Evolutionary conservation across 2,329 filamentous ascomycete species (phyloP), one percentile per base, ranked within the genome.

Genomic region (Trichoderma arundinaceum): DNA sequence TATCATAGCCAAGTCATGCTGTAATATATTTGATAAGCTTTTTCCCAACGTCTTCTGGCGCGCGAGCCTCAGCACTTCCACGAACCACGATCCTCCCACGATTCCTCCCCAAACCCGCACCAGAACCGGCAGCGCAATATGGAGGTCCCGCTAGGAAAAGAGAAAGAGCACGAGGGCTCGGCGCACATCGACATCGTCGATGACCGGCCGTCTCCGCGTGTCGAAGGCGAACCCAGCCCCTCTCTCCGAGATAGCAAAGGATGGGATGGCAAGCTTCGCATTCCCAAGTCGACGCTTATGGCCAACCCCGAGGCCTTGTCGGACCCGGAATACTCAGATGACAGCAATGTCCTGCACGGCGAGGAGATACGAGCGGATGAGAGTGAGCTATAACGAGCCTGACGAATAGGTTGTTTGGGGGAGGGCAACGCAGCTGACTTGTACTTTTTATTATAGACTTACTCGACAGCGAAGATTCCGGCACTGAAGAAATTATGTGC

Each of bases 341-440:
- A 88, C 10, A 86, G 88, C 68, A 86, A 89, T 67, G 84, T 89
- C 19, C 79, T 91, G 68, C 87, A 86, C 0, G 89, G 90, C 57
- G 90, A 96, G 66, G 83, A 90, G 74, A 92, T 96, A 66, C 83
- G 86, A 32, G 90, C 92, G 7, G 93, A 96, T 74, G 92, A 96
- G 82, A 90, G 91, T 92, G 76, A 38, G 75, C 28, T 35, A 17
- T 73, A 49, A 13, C 46, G 33, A 39, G 15, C n/a, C 28, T 9
- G 13, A 4, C 4, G 22, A 9, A n/a, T 35, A 7, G 9, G 9
- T 28, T 15, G 33, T 13, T 51, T 51, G 19, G 33, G 8, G 28
- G 5, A 10, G n/a, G 2, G 38, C 38, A 17, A 13, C 6, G 1
- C 17, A n/a, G 12, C 64, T 66, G 15, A 66, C 57, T n/a, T 46